Conservation (phyloP, 2,329 filamentous ascomycete species). For the Didymella exigua region DNA sequence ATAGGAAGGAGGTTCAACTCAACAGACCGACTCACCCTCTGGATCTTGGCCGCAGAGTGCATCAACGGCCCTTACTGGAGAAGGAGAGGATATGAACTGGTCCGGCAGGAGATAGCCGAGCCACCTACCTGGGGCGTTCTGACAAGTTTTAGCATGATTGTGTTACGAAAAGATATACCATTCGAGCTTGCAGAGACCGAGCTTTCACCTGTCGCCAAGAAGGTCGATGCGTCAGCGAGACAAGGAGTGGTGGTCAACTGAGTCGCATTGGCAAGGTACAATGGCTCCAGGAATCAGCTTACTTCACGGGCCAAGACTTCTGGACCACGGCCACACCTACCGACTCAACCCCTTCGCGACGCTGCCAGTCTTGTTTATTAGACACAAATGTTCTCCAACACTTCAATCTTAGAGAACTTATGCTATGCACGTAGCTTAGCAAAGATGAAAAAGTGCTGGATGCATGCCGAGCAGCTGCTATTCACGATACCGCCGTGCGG, state of each 20-base stretch:
- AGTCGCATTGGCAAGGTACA: not conserved
- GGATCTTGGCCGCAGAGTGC: slow-evolving; percentile 33
- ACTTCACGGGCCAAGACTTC: not conserved
- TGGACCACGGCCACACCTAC: not conserved
- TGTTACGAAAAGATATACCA: slow-evolving; percentile 24
- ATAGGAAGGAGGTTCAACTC: not conserved
- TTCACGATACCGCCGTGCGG: slow-evolving; percentile 78
- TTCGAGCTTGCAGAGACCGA: not conserved
- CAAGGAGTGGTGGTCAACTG: not conserved
- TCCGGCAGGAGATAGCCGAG: slow-evolving; percentile 17
- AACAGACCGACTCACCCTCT: slow-evolving; percentile 19
- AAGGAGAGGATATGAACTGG: slow-evolving; percentile 28
- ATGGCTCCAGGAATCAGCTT: not conserved
- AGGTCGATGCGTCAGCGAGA: not conserved
- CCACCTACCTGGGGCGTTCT: slow-evolving; percentile 28
- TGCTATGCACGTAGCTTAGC: slow-evolving; percentile 8
- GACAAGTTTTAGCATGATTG: slow-evolving; percentile 32
- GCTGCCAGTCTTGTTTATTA: slow-evolving; percentile 67
- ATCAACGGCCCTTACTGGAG: slow-evolving; percentile 37
- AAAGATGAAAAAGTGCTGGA: slow-evolving; percentile 1
- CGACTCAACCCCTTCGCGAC: slow-evolving; percentile 58
- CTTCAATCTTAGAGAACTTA: slow-evolving; percentile 59
- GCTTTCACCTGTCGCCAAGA: no score
- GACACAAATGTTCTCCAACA: slow-evolving; percentile 65
- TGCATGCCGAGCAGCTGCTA: slow-evolving; percentile 9